Evolutionary conservation across 768 basidiomycete species (phyloP).

Genomic region (Boletus tomentosulus): DNA sequence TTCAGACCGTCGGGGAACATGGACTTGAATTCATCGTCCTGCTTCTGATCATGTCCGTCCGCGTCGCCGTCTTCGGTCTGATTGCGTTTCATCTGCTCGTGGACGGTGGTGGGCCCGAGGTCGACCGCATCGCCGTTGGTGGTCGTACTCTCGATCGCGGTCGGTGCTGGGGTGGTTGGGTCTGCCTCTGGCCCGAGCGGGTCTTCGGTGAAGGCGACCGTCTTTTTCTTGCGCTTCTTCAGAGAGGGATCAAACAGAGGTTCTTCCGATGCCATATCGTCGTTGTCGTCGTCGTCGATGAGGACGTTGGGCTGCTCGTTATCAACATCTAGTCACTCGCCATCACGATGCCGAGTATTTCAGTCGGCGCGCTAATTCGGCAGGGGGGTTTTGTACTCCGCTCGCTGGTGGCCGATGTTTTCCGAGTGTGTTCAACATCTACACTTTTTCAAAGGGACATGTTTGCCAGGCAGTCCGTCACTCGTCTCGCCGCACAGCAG

Average conservation of each 20-base stretch:
- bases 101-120: conserved; percentile 70
- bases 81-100: conserved; percentile 63
- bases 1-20: conserved; percentile 82
- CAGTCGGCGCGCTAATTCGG: conserved; percentile 22
- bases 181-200: conserved; percentile 79
- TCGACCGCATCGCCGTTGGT: conserved; percentile 70
- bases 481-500: conserved; percentile 40
- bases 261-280: conserved; percentile 58
- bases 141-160: conserved; percentile 65
- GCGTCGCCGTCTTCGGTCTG: conserved; percentile 36
- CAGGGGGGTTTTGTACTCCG: conserved; percentile 19
- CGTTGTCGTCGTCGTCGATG: conserved; percentile 19
- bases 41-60: conserved; percentile 38
- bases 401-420: conserved; percentile 38
- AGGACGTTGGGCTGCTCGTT: conserved; percentile 2
- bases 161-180: conserved; percentile 74
- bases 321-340: conserved; percentile 8
- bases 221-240: conserved; percentile 86
- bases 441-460: conserved; percentile 28
- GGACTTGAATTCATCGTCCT: conserved; percentile 72
- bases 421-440: conserved; percentile 12
- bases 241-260: conserved; percentile 81
- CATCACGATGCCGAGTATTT: conserved; percentile 25
- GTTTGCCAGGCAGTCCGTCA: conserved; percentile 48
- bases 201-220: conserved; percentile 80